These are phyloP conservation scores for Trypanosoma grayi DNA, from an alignment of 208 protist genomes.

Conservation along the genomic window DNA sequence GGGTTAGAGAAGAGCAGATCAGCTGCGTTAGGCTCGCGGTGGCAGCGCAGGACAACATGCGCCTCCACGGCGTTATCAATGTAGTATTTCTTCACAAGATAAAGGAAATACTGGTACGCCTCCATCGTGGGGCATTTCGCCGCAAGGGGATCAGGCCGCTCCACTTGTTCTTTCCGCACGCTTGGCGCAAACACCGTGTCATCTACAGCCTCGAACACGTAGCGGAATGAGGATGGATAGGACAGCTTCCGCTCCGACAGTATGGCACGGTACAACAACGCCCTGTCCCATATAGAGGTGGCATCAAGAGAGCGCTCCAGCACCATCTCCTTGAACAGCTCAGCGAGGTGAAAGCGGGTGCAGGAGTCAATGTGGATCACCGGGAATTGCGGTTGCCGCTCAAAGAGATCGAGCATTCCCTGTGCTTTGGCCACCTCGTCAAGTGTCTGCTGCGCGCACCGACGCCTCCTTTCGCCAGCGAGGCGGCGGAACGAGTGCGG, in stretches of 20 bases:
- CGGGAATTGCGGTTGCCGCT: conserved; percentile 85
- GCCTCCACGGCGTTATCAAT: conserved; percentile 84
- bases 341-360: conserved; percentile 65
- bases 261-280: conserved; percentile 79
- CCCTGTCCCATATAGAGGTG: conserved; percentile 78
- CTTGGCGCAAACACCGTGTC: conserved; percentile 37
- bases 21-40: conserved; percentile 49
- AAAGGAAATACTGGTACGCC: conserved; percentile 72
- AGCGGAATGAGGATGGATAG: conserved; percentile 65
- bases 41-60: conserved; percentile 84
- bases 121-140: conserved; percentile 43
- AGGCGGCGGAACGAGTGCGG: conserved; percentile 54
- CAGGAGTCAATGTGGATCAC: conserved; percentile 72
- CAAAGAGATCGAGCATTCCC: conserved; percentile 75
- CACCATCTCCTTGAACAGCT: conserved; percentile 83
- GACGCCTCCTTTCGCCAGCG: conserved; percentile 46
- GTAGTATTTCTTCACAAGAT: conserved; percentile 76
- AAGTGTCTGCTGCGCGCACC: conserved; percentile 50
- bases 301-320: conserved; percentile 59
- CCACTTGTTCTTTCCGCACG: background rate
- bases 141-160: conserved; percentile 5
- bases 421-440: conserved; percentile 51
- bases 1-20: conserved; percentile 78
- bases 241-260: conserved; percentile 55
- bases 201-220: conserved; percentile 63